Percentiles rank a stretch among this genome's conserved stretches.
These are phyloP conservation scores for Elymus sibiricus DNA, from an alignment of 176 grass and related monocot species.

Conservation along the genomic window DNA sequence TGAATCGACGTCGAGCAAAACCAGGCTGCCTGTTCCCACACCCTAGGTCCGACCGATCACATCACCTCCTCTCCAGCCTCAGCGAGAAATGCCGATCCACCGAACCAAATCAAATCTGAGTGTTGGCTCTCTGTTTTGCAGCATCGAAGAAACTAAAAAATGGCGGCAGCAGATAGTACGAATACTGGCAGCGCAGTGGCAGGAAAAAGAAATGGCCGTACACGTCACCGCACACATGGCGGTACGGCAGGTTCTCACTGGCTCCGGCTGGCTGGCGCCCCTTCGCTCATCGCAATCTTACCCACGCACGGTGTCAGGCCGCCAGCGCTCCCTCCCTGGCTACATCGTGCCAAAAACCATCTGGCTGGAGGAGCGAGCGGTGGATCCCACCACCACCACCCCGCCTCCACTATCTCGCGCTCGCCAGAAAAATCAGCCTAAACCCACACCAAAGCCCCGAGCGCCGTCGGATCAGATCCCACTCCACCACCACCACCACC, in stretches of 20 bases:
- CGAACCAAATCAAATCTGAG: too few relatives aligned
- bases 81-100: background rate
- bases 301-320: background rate
- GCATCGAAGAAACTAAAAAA: background rate
- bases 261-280: background rate
- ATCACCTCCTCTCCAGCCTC: too few relatives aligned
- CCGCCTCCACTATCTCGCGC: too few relatives aligned
- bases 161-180: background rate
- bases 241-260: constrained; percentile 8
- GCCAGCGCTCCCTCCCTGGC: background rate
- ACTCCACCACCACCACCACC: background rate
- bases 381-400: too few relatives aligned
- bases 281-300: background rate
- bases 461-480: constrained; percentile 4
- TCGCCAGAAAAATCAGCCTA: too few relatives aligned
- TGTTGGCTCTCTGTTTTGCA: background rate
- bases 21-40: too few relatives aligned
- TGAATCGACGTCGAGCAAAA: background rate
- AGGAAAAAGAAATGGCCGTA: background rate
- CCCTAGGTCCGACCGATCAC: too few relatives aligned
- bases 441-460: background rate
- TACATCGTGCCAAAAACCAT: constrained; percentile 4
- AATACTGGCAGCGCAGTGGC: background rate
- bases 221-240: constrained; percentile 26
- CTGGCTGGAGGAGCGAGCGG: background rate